Conservation (phyloP, 2,329 filamentous ascomycete genomes). For the Colletotrichum cereale region DNA sequence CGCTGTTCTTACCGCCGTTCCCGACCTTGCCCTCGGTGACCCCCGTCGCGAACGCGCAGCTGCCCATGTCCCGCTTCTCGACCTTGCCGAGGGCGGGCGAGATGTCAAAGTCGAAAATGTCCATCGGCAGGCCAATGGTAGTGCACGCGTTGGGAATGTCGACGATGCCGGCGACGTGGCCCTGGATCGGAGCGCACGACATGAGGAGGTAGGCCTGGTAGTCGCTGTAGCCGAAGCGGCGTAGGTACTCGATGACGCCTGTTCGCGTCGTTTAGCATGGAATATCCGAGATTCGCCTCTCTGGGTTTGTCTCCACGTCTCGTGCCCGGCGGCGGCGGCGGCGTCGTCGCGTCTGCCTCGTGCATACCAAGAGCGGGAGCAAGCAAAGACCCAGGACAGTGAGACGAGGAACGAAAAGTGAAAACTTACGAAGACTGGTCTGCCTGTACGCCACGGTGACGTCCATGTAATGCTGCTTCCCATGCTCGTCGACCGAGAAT, state of each 20-base stretch:
- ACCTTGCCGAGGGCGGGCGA: slow-evolving; percentile 70
- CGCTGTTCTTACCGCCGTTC: slow-evolving; percentile 59
- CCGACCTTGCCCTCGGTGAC: slow-evolving; percentile 58
- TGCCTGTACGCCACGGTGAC: slow-evolving; percentile 89
- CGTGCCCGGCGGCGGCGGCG: not conserved
- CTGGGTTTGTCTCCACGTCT: not conserved
- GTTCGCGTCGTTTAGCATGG: not conserved
- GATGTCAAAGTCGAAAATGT: slow-evolving; percentile 96
- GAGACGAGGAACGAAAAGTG: not conserved
- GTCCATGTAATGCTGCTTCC: slow-evolving; percentile 91
- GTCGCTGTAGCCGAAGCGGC: slow-evolving; percentile 76
- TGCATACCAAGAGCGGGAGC: too few relatives aligned
- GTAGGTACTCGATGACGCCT: slow-evolving; percentile 83
- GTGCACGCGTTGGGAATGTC: slow-evolving; percentile 94
- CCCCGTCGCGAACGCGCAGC: slow-evolving; percentile 73
- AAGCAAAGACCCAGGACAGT: not conserved
- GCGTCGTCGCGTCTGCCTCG: not conserved
- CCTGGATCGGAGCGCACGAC: slow-evolving; percentile 88
- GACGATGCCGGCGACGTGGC: slow-evolving; percentile 89
- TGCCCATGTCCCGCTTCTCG: slow-evolving; percentile 48
- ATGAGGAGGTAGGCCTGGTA: slow-evolving; percentile 89
- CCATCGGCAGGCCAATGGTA: slow-evolving; percentile 88
- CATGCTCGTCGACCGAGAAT: slow-evolving; percentile 88
- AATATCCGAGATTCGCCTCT: not conserved
- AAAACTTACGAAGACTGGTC: slow-evolving; percentile 71